Conservation (phyloP, 345 rosid species). For the Gossypium australe region DNA sequence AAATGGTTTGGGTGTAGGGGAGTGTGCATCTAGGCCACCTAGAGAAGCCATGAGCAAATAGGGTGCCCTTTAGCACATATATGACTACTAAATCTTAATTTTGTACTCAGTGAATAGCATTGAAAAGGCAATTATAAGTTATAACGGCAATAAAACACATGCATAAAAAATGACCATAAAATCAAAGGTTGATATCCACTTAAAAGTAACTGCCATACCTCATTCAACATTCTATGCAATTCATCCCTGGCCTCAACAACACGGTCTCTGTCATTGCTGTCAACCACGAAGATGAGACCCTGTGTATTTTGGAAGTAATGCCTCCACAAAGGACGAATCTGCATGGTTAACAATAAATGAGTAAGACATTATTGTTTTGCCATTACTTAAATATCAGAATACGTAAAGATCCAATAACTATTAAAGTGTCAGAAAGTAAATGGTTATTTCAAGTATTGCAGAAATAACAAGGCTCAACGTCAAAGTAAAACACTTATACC, state of each 20-base stretch:
- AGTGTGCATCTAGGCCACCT: background rate
- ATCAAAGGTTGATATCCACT: background rate
- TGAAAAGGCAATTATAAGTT: background rate
- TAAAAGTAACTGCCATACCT: slow-evolving; percentile 35
- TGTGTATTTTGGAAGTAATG: slow-evolving; percentile 85
- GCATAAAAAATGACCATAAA: background rate
- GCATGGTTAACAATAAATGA: background rate
- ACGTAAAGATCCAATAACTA: background rate
- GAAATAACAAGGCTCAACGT: background rate
- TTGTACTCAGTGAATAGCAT: background rate
- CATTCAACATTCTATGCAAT: slow-evolving; percentile 85
- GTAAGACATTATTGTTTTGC: background rate
- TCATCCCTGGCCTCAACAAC: slow-evolving; percentile 82
- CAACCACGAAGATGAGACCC: slow-evolving; percentile 83
- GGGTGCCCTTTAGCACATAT: background rate
- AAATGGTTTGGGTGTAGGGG: background rate
- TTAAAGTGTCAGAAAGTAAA: background rate
- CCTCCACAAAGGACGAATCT: slow-evolving; percentile 92
- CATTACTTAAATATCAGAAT: background rate
- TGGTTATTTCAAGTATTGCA: background rate
- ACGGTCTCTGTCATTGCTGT: slow-evolving; percentile 82
- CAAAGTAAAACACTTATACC: slow-evolving; percentile 30
- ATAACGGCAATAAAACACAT: background rate
- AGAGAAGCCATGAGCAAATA: background rate
- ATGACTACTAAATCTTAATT: background rate